A percentile compares a stretch with the other conserved stretches of the same genome.
These are phyloP conservation scores for Fusarium sp. DNA, from an alignment of 2,329 filamentous ascomycete genomes.

Conservation along the genomic window DNA sequence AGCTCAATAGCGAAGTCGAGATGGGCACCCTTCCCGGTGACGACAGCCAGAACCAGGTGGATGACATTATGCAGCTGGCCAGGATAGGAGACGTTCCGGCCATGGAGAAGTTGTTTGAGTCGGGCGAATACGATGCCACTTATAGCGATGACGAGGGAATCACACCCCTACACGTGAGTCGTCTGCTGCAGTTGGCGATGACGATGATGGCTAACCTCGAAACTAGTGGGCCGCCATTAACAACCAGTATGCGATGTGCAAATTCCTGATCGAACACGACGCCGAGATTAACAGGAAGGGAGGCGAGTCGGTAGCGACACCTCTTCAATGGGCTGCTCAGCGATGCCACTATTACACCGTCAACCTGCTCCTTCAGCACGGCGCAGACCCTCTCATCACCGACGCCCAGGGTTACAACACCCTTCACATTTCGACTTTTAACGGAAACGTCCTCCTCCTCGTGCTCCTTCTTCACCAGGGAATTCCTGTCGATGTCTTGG, in stretches of 20 bases:
- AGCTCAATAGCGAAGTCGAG: constrained; percentile 69
- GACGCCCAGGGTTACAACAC: constrained; percentile 99
- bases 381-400: constrained; percentile 91
- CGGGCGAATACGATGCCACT: constrained; percentile 82
- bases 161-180: constrained; percentile 89
- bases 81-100: constrained; percentile 85
- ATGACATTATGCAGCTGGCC: constrained; percentile 96
- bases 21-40: constrained; percentile 62
- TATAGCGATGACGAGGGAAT: constrained; percentile 93
- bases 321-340: constrained; percentile 97
- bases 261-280: constrained; percentile 86
- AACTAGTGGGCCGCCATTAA: constrained; percentile 97
- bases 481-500: constrained; percentile 91
- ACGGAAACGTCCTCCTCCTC: constrained; percentile 92
- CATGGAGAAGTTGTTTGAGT: constrained; percentile 91
- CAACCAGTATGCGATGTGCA: constrained; percentile 97
- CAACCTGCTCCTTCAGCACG: constrained; percentile 88
- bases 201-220: constrained; percentile 21
- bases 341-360: constrained; percentile 97
- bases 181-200: not conserved
- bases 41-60: constrained; percentile 55
- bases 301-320: constrained; percentile 93
- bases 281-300: constrained; percentile 96
- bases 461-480: constrained; percentile 93
- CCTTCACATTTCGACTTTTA: constrained; percentile 95